Percentiles rank a stretch among this genome's conserved stretches.
These are phyloP conservation scores for Blumeria graminis DNA, from an alignment of 2,329 filamentous ascomycete species.

Conservation along the genomic window DNA sequence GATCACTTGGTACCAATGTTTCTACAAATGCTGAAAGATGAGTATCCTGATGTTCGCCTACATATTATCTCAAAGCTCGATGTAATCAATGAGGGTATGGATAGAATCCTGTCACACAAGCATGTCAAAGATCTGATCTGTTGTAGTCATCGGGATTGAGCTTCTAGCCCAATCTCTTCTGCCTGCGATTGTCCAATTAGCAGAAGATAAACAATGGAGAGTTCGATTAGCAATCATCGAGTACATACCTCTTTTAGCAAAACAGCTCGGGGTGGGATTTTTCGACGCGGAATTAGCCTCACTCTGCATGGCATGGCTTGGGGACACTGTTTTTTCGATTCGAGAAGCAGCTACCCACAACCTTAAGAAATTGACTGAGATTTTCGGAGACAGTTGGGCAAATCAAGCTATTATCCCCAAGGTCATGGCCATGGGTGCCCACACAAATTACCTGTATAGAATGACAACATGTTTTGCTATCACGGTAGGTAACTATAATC, in stretches of 20 bases:
- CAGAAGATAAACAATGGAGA: constrained; percentile 98
- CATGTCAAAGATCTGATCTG: neutral
- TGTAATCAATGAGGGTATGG: constrained; percentile 75
- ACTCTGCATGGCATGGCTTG: constrained; percentile 95
- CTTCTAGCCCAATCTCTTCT: constrained; percentile 88
- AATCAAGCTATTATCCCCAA: constrained; percentile 94
- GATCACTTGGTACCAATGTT: constrained; percentile 97
- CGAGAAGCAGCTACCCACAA: constrained; percentile 93
- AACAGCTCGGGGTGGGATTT: constrained; percentile 88
- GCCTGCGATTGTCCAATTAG: constrained; percentile 87
- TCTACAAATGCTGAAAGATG: constrained; percentile 96
- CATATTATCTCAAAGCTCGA: constrained; percentile 99
- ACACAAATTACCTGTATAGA: constrained; percentile 95
- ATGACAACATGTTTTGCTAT: constrained; percentile 99
- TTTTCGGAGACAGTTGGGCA: constrained; percentile 95
- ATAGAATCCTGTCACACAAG: neutral
- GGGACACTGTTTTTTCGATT: constrained; percentile 96
- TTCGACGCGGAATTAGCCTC: constrained; percentile 93
- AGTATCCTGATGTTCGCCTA: constrained; percentile 90
- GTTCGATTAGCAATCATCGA: constrained; percentile 96
- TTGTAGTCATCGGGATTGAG: constrained; percentile 81
- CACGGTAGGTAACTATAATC: constrained; percentile 40
- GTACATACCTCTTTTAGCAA: constrained; percentile 90
- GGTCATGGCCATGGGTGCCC: constrained; percentile 93
- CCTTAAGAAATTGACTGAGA: constrained; percentile 92